phyloP scores from a whole-genome alignment of 2,329 filamentous ascomycete species.

The Lasiodiplodia theobromae region DNA sequence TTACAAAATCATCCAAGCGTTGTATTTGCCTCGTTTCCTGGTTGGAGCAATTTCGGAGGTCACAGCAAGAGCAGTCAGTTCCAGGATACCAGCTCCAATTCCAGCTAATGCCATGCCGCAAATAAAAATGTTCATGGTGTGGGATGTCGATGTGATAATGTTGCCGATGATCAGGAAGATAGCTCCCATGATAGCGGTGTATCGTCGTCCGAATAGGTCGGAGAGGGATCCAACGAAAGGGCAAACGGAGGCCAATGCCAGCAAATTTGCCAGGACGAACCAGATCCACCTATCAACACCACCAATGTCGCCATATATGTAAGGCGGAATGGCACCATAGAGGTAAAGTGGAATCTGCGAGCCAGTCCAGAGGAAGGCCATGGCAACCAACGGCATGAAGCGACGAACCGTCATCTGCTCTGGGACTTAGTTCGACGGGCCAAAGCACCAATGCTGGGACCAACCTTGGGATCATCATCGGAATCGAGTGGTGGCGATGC shows the following conservation, averaged over 20 bases:
- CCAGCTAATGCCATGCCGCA: constrained; percentile 45
- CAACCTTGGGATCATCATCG: constrained; percentile 13
- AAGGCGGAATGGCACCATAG: constrained; percentile 43
- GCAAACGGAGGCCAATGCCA: constrained; percentile 47
- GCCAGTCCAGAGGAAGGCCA: constrained; percentile 65
- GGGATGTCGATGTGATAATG: constrained; percentile 35
- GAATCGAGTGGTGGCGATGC: neutral
- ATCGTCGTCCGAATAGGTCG: constrained; percentile 46
- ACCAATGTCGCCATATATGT: constrained; percentile 65
- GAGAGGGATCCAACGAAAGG: constrained; percentile 47
- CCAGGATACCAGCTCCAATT: constrained; percentile 44
- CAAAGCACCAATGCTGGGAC: neutral
- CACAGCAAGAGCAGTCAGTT: constrained; percentile 44
- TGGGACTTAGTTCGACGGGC: neutral
- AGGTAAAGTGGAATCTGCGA: constrained; percentile 62
- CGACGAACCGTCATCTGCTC: constrained; percentile 24
- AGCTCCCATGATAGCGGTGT: constrained; percentile 44
- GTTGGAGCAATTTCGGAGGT: constrained; percentile 27
- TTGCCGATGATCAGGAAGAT: constrained; percentile 34
- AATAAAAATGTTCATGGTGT: constrained; percentile 44
- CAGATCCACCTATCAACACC: constrained; percentile 62
- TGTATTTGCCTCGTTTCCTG: constrained; percentile 27
- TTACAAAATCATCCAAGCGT: constrained; percentile 27
- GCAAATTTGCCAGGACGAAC: constrained; percentile 54
- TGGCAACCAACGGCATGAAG: constrained; percentile 60